Base-by-base conservation (phyloP, 768 basidiomycete species). In the Lactifluus piperatus region DNA sequence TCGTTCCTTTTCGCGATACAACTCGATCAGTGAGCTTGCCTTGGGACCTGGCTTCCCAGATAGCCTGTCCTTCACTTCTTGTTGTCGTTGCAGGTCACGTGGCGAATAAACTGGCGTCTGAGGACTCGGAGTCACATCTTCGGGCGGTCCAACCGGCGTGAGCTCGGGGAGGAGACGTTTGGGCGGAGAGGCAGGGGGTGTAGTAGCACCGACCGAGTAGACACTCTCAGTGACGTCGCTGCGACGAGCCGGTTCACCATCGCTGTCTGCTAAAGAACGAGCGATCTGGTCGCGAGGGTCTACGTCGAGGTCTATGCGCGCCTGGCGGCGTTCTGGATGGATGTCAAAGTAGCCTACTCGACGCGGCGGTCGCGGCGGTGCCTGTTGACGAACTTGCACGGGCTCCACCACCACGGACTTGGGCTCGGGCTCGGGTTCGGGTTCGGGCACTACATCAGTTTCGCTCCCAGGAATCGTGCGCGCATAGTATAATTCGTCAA, bases 11-110 rank as follows among this genome's bases (percentile, higher is more conserved):
- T 91, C 85, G 51, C 88, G 81, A 65, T 90, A 92, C 88, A 92
- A 87, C 70, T 91, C 88, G 64, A 91, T 92, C 51, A 92, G 76
- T 1, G 84, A 80, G 4, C 86, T 83, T 0, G 88, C 89, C 72
- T 84, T n/a, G n/a, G n/a, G n/a, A n/a, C n/a, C n/a, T n/a, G n/a
- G n/a, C n/a, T n/a, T n/a, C n/a, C n/a, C n/a, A n/a, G n/a, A n/a
- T n/a, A n/a, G n/a, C n/a, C n/a, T n/a, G n/a, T n/a, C n/a, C n/a
- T n/a, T n/a, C n/a, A n/a, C n/a, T n/a, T n/a, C n/a, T n/a, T n/a
- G n/a, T n/a, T 58, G 57, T 4, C 57, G 51, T 13, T 53, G 51
- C 8, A 58, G 18, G n/a, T 59, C 58, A 18, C 47, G 46, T 3
- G 37, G 30, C 10, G 58, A 34, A 2, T 20, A 14, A 1, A 37